A percentile compares a stretch with the other conserved stretches of the same genome.
Conservation (phyloP, 805 yeast genomes). For the Cyberlindnera saturnus region DNA sequence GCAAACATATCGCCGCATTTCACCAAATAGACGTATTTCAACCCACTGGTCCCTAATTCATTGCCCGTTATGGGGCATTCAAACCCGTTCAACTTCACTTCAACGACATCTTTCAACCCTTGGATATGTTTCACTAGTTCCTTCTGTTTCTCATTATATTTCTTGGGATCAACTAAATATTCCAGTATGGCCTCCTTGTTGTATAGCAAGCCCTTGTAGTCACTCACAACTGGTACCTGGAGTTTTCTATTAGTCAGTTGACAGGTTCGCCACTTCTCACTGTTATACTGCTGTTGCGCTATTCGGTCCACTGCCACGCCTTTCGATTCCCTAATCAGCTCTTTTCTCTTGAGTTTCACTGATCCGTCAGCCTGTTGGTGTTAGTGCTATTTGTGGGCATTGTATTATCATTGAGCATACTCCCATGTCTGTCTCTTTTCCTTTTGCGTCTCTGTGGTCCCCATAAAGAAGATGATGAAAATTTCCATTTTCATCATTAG, state of each 20-base stretch:
- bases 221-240: constrained; percentile 54
- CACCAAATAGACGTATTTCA: constrained; percentile 38
- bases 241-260: constrained; percentile 37
- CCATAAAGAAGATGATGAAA: too few relatives aligned
- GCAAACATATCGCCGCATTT: constrained; percentile 40
- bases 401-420: constrained; percentile 3
- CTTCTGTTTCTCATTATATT: constrained; percentile 21
- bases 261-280: constrained; percentile 41
- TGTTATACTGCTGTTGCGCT: constrained; percentile 21
- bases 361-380: constrained; percentile 60
- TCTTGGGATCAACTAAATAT: constrained; percentile 37
- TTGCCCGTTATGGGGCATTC: constrained; percentile 35
- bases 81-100: constrained; percentile 30
- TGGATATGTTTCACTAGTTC: constrained; percentile 29
- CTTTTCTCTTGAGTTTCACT: constrained; percentile 53
- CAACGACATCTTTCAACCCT: constrained; percentile 39
- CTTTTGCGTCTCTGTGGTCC: background rate
- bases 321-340: constrained; percentile 29
- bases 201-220: constrained; percentile 58
- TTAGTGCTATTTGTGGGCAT: too few relatives aligned
- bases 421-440: constrained; percentile 6
- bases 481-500: too few relatives aligned
- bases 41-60: constrained; percentile 29
- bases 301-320: constrained; percentile 8
- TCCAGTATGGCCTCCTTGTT: constrained; percentile 60